A percentile compares a stretch with the other conserved stretches of the same genome.
Conservation (phyloP, 2,329 filamentous ascomycete genomes). For the Trichoderma koningii region DNA sequence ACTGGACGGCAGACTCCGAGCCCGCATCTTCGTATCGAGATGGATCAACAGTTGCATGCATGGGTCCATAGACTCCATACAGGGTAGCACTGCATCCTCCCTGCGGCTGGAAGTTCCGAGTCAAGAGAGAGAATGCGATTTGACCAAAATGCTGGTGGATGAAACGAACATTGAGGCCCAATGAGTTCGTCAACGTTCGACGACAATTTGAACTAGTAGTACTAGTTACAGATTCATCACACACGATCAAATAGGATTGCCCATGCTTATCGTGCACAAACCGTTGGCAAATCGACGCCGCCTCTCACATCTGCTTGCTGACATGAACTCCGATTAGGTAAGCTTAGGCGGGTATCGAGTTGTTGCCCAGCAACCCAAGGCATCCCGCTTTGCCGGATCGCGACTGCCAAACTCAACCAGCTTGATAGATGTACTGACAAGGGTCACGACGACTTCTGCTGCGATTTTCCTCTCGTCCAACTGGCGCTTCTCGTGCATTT, state of each 20-base stretch:
- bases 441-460: neutral
- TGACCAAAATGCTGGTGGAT: neutral
- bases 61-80: neutral
- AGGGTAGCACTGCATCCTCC: constrained; percentile 14
- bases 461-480: neutral
- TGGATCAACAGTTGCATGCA: neutral
- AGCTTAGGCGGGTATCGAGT: constrained; percentile 11
- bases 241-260: no score
- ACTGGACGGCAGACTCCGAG: neutral
- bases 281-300: no score
- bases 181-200: no score
- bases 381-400: constrained; percentile 7
- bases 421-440: neutral
- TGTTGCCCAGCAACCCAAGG: constrained; percentile 26
- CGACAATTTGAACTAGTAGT: no score
- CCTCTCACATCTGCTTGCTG: no score
- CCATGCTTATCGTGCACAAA: no score
- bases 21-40: neutral
- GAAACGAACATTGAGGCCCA: no score
- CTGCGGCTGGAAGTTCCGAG: neutral
- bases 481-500: neutral
- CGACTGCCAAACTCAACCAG: constrained; percentile 1
- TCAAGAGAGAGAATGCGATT: neutral
- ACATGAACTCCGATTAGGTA: neutral
- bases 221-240: no score